A percentile compares a stretch with the other conserved stretches of the same genome.
These are phyloP conservation scores for Auxenochlorella pyrenoidosa DNA, from an alignment of 139 green algal genomes.

Conservation along the genomic window DNA sequence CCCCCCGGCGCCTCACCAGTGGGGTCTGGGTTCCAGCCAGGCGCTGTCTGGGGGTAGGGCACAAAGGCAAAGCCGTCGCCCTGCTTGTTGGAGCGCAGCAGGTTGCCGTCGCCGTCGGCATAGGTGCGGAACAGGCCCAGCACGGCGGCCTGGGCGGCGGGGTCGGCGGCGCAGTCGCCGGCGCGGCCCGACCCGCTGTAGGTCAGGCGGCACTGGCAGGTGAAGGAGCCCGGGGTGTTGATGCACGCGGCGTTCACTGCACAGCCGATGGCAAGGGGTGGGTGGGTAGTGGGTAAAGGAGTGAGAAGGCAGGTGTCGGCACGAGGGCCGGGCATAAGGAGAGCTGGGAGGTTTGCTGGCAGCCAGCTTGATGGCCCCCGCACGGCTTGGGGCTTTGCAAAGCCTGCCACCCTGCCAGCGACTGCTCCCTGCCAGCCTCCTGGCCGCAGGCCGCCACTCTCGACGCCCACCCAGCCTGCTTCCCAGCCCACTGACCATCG, in stretches of 20 bases:
- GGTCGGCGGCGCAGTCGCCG: neutral
- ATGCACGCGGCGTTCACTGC: conserved; percentile 55
- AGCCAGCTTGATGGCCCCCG: too few species aligned
- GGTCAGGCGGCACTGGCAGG: conserved; percentile 54
- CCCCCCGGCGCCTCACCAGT: conserved; percentile 17
- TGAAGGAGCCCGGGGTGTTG: conserved; percentile 55
- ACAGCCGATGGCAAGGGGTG: neutral
- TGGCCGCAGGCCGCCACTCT: neutral
- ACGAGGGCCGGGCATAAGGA: too few species aligned
- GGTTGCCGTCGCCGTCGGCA: neutral
- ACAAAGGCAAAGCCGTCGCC: neutral
- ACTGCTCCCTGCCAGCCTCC: neutral
- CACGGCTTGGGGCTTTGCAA: too few species aligned
- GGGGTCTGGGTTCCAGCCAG: conserved; percentile 57
- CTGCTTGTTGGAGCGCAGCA: neutral
- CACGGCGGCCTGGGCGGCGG: neutral
- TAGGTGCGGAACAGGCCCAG: neutral
- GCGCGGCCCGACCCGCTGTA: conserved; percentile 35
- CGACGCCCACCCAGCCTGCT: too few species aligned
- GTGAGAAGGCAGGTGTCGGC: neutral
- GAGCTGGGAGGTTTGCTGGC: too few species aligned
- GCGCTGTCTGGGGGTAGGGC: neutral
- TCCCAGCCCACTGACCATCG: neutral
- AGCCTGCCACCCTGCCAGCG: neutral
- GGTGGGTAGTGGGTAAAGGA: neutral